Conservation (phyloP, 257 asterid species). For the Voacanga thouarsii region DNA sequence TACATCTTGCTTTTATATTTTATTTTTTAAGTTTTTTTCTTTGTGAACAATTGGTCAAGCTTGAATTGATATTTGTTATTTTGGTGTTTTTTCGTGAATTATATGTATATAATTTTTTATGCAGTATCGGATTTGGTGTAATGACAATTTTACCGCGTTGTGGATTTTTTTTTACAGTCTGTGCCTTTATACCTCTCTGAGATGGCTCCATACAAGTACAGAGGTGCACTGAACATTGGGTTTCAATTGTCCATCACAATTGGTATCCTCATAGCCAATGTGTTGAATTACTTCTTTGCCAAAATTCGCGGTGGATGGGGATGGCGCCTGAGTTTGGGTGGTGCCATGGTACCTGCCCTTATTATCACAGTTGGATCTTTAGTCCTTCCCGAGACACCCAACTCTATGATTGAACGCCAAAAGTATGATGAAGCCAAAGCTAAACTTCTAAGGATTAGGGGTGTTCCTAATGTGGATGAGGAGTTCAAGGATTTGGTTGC, state of each 20-base stretch:
- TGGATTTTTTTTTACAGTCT: constrained; percentile 34
- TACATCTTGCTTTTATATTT: not conserved
- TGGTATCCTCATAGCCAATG: constrained; percentile 47
- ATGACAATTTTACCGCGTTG: not conserved
- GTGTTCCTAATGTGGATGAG: constrained; percentile 49
- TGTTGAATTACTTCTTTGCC: constrained; percentile 50
- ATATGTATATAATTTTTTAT: no score
- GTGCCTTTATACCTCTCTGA: constrained; percentile 67
- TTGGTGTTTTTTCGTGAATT: not conserved
- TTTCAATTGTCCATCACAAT: constrained; percentile 53
- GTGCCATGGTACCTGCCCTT: constrained; percentile 80
- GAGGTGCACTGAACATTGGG: constrained; percentile 60
- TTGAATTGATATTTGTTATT: not conserved
- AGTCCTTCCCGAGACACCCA: constrained; percentile 83
- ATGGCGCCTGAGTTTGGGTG: constrained; percentile 81
- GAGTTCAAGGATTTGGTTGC: constrained; percentile 67
- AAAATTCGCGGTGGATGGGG: constrained; percentile 61
- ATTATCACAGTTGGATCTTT: constrained; percentile 65
- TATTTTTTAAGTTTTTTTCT: no score
- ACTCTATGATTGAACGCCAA: constrained; percentile 79
- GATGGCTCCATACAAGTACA: constrained; percentile 61
- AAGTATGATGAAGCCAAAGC: constrained; percentile 42
- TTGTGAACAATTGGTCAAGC: not conserved
- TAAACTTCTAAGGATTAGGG: constrained; percentile 51
- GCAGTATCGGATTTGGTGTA: not conserved